Base-by-base conservation (phyloP, 139 green algal species). In the Helicosporidium sp. region DNA sequence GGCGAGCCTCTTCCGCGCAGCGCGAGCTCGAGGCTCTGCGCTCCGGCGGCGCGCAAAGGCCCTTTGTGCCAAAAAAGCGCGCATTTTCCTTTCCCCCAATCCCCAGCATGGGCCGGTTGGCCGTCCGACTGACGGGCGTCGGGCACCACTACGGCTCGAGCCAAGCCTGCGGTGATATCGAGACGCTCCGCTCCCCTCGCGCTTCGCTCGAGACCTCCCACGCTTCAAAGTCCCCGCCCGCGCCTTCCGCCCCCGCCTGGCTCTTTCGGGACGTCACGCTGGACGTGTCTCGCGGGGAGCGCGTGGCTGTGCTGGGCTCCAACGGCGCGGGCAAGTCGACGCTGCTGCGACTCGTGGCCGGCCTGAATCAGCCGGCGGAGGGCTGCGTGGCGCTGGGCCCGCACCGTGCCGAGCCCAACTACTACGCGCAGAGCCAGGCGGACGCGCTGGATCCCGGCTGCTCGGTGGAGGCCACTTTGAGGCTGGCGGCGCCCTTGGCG, bases 351-450 rank as follows among this genome's bases (percentile, higher is more conserved):
- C 65, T 99, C 25, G 78, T 99, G 47, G 87, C 94, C 75, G 84
- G 81, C 3, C 57, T 61, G 7, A 87, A 97, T 67, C 44, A 80
- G 61, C 70, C 89, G 6, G 43, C 72, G 24, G 23, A 36, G 35
- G 57, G 75, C 8, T 20, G 28, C 24, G 76, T 84, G 6, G 24
- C 36, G 17, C 66, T 95, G 36, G 85, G 84, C 18, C 51, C 65
- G 25, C 74, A 95, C 68, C 70, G 76, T 61, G 82, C 92, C 43
- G 47, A 76, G 27, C 75, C 80, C 42, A 95, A 95, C 75, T 98
- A 97, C 75, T 98, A 92, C 72, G 65, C 87, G 52, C 82, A 93
- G 62, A 93, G 92, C 63, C 88, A 97, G 73, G 82, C 83, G 4
- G 81, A 97, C 57, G 88, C 80, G 23, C 65, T 98, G 53, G 84